Base-by-base conservation (phyloP, 495 filamentous ascomycete genomes). In the Daldinia childiae region DNA sequence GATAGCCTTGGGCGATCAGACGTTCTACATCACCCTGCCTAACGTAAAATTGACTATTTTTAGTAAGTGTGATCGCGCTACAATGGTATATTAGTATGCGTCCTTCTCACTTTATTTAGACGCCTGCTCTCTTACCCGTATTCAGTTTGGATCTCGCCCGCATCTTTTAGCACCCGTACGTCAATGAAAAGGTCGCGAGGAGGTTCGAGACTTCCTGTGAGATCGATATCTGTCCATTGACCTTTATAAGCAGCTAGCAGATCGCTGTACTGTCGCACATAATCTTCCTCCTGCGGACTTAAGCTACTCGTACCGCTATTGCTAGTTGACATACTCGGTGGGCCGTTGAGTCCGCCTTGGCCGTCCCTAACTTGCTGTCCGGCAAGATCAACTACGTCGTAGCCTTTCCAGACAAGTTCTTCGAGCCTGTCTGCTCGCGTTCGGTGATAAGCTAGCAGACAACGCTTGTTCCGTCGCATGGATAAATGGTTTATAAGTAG, bases 131-230 rank as follows among this genome's bases (percentile, higher is more conserved):
- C 88, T 78, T 87, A 98, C 93, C 96, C 96, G 79, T 98, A 99
- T 83, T 99, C 96, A 11, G 96, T 99, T 82, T 99, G 95, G 69
- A 99, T 97, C 84, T 98, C 95, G 26, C 96, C 96, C 48, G 95
- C 96, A 83, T 99, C 95, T 77, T 95, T 97, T 68, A 99, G 80
- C 58, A 98, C 96, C 61, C 96, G 84, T 57, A 99, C 96, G 80
- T 99, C 96, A 78, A 99, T 96, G 77, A 99, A 99, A 58, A 99
- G 81, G 82, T 99, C 96, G 76, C 87, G 89, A 32, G 96, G 95
- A 36, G 96, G 96, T 76, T 98, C 94, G 78, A 99, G 84, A 70
- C 91, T 94, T 48, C 96, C 96, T 14, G 95, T 98, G 62, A 99
- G 82, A 80, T 99, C 96, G 59, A 99, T 90, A 80, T 99, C 96